These are phyloP conservation scores for Colletotrichum eleusines DNA, from an alignment of 2,329 filamentous ascomycete species.

Conservation along the genomic window DNA sequence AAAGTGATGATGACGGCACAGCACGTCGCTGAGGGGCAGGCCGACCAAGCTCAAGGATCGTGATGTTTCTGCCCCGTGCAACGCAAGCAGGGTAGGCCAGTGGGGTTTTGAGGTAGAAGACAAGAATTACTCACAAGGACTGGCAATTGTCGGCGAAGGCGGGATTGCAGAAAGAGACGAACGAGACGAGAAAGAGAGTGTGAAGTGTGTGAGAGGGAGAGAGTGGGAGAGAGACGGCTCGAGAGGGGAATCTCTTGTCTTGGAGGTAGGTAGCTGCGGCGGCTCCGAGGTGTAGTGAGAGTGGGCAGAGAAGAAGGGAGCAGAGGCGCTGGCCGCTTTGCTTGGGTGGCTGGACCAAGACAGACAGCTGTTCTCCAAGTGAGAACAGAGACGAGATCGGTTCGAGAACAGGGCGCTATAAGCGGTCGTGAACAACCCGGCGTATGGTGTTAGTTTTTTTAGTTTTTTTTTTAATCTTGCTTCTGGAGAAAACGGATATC, in stretches of 20 bases:
- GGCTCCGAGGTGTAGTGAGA: constrained; percentile 5
- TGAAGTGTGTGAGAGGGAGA: background rate
- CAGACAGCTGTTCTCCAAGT: background rate
- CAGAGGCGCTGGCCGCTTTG: constrained; percentile 21
- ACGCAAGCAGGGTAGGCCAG: constrained; percentile 13
- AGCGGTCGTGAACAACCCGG: background rate
- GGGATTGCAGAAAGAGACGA: constrained; percentile 17
- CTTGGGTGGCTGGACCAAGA: constrained; percentile 17
- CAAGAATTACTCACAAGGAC: constrained; percentile 35
- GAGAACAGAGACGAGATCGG: constrained; percentile 11
- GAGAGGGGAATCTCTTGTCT: background rate
- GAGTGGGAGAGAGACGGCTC: background rate
- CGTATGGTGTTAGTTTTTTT: background rate
- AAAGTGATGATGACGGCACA: constrained; percentile 42
- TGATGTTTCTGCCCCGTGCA: constrained; percentile 35
- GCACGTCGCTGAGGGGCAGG: constrained; percentile 41
- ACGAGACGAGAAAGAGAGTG: background rate
- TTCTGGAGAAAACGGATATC: constrained; percentile 5
- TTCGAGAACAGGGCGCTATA: background rate
- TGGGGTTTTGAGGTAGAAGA: constrained; percentile 21
- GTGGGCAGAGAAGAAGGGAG: constrained; percentile 9
- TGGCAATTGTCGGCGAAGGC: constrained; percentile 32
- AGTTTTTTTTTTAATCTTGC: too few species aligned
- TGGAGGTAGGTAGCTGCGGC: constrained; percentile 10
- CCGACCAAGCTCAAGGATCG: constrained; percentile 34